Evolutionary conservation across 1,284 basidiomycete species (phyloP), one percentile per base, ranked within the genome.

Genomic region (Tilletia horrida): DNA sequence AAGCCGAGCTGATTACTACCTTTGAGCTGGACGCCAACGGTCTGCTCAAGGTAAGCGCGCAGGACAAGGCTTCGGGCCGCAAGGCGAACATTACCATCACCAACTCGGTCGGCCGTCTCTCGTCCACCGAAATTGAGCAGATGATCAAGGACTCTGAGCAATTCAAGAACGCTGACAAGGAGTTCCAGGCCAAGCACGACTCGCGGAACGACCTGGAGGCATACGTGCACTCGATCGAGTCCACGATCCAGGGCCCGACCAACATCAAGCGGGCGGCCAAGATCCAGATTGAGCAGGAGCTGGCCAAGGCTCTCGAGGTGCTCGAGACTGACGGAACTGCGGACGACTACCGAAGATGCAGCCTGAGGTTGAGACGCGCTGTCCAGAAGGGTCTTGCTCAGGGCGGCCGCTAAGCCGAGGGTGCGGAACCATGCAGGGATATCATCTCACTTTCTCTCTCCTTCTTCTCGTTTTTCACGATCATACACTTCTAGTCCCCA

Each of bases 141-240:
- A 81, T 81, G 80, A 81, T 81, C 79, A 81, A 80, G 77, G 80
- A 81, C 66, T 76, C 77, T 69, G 80, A 81, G 74, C 74, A 75
- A 66, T 81, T 81, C 80, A 79, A 78, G 77, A 75, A 77, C 70
- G 73, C 76, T 62, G 80, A 81, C 77, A 76, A 76, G 69, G 80
- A 81, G 75, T 81, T 81, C 78, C 78, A 78, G 66, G 79, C 79
- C 63, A 76, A 77, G 69, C 79, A 81, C 77, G 79, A 81, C 71
- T 76, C 78, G 66, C 72, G 73, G 68, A 77, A 80, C 73, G 79
- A 81, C 74, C 75, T 81, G 66, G 79, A 79, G 75, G 78, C 78
- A 23, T 81, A 81, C 75, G 77, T 79, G 40, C 75, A 79, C 73
- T 77, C 73, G 43, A 78, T 81, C 47, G 79, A 81, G 77, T 69